Conservation (phyloP, 495 filamentous ascomycete genomes). For the Cryomyces antarcticus region DNA sequence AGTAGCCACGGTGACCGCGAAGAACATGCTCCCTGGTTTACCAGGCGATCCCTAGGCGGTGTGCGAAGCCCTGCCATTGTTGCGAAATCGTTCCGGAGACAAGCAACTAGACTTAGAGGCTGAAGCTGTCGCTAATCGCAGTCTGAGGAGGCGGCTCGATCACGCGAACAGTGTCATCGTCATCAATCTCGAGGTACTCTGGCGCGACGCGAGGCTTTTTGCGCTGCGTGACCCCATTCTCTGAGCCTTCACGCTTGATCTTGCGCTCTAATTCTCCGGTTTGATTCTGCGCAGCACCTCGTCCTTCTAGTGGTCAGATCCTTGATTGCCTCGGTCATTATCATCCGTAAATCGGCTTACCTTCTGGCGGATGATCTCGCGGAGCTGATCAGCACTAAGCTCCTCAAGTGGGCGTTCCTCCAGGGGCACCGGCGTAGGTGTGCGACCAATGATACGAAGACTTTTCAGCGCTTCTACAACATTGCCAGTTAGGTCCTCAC, state of each 20-base stretch:
- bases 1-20: no score
- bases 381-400: conserved; percentile 3
- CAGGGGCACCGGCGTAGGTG: conserved; percentile 7
- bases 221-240: conserved; percentile 2
- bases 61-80: no score
- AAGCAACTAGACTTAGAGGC: no score
- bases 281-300: neutral
- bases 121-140: no score
- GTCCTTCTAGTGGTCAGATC: no score
- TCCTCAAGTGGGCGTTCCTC: conserved; percentile 6
- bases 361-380: conserved; percentile 2
- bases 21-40: no score
- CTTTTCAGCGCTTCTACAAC: conserved; percentile 9
- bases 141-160: no score
- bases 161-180: neutral
- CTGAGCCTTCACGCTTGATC: conserved; percentile 3
- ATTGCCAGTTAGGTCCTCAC: neutral
- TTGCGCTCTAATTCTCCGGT: neutral
- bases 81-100: no score
- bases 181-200: conserved; percentile 5
- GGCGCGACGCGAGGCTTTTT: conserved; percentile 1
- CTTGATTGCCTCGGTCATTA: no score
- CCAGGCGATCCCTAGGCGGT: no score
- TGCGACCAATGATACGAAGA: conserved; percentile 8
- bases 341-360: neutral